Conservation (phyloP, 768 basidiomycete species). For the Suillus bovinus region DNA sequence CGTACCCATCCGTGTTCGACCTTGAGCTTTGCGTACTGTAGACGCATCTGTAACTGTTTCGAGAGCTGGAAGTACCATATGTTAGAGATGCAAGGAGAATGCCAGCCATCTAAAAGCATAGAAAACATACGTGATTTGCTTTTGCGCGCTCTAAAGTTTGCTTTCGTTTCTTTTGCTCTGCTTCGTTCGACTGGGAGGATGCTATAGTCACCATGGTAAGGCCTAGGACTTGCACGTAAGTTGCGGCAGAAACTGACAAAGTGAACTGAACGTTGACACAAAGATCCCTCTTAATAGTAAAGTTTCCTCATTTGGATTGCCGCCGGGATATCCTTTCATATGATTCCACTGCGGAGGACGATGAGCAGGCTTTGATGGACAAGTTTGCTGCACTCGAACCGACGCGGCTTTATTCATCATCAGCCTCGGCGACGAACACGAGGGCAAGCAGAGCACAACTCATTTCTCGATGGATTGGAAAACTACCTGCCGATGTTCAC, state of each 20-base stretch:
- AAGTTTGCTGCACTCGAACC: conserved; percentile 88
- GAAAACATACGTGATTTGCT: conserved; percentile 52
- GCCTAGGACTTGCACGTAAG: conserved; percentile 10
- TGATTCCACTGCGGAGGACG: conserved; percentile 1
- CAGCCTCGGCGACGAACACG: conserved; percentile 23
- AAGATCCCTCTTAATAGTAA: conserved; percentile 2
- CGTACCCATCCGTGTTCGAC: conserved; percentile 82
- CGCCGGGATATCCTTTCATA: conserved; percentile 2
- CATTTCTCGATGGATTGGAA: conserved; percentile 58
- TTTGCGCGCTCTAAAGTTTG: conserved; percentile 56
- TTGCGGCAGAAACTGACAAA: not conserved
- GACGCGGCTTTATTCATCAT: conserved; percentile 48
- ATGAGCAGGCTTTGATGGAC: conserved; percentile 54
- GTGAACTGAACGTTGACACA: conserved; percentile 2
- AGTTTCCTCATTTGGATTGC: conserved; percentile 5
- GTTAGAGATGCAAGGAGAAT: conserved; percentile 1
- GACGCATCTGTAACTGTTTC: conserved; percentile 68
- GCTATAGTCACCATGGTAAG: conserved; percentile 22
- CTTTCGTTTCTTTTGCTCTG: conserved; percentile 43
- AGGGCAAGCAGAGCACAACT: conserved; percentile 14
- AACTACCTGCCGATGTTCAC: conserved; percentile 77
- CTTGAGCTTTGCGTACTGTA: conserved; percentile 77
- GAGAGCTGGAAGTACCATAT: conserved; percentile 48
- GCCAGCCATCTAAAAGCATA: conserved; percentile 1
- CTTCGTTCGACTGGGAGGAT: conserved; percentile 27